Conservation (phyloP, 352 stramenopile genomes). For the Phytophthora nicotianae region DNA sequence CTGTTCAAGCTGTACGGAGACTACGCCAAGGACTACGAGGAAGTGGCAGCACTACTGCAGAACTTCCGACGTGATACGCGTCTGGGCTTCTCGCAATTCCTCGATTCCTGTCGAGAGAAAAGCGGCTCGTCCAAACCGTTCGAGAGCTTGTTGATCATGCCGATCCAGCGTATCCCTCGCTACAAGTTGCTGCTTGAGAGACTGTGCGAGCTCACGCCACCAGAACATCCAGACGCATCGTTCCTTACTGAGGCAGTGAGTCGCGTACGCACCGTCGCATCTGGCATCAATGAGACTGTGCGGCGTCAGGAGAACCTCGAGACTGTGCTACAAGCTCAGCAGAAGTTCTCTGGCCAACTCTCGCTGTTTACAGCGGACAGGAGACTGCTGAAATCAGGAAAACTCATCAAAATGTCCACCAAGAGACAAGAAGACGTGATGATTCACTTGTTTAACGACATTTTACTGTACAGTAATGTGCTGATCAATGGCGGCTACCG, state of each 20-base stretch:
- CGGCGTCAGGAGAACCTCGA: conserved; percentile 83
- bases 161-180: conserved; percentile 91
- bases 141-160: conserved; percentile 91
- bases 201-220: conserved; percentile 70
- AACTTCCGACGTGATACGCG: conserved; percentile 58
- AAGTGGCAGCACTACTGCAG: conserved; percentile 64
- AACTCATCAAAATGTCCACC: conserved; percentile 85
- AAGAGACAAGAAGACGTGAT: conserved; percentile 83
- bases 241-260: conserved; percentile 68
- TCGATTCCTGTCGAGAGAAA: conserved; percentile 58
- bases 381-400: conserved; percentile 64
- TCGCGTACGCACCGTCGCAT: conserved; percentile 63
- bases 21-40: conserved; percentile 86
- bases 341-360: conserved; percentile 80
- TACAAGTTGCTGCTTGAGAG: conserved; percentile 91
- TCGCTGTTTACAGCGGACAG: conserved; percentile 73
- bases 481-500: conserved; percentile 77
- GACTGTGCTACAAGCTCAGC: conserved; percentile 77
- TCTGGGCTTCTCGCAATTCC: conserved; percentile 56
- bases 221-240: conserved; percentile 60
- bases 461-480: conserved; percentile 83
- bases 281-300: conserved; percentile 87
- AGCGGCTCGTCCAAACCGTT: conserved; percentile 73
- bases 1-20: conserved; percentile 86
- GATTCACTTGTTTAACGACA: conserved; percentile 88